Evolutionary conservation across 345 rosid genomes (phyloP).

Genomic region (Citropsis articulata): DNA sequence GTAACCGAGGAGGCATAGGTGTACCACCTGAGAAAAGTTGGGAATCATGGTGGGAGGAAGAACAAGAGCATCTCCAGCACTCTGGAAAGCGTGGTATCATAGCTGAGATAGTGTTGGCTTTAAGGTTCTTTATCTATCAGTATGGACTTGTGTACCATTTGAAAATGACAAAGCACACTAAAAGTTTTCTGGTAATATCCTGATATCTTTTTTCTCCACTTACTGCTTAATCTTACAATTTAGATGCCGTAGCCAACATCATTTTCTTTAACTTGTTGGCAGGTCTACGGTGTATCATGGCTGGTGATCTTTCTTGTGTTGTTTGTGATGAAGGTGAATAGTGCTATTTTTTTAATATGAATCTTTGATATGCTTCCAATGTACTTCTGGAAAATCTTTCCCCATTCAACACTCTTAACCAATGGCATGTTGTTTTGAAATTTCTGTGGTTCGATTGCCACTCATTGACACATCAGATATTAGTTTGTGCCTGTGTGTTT

Average conservation of each 20-base stretch:
- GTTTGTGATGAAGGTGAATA: conserved; percentile 93
- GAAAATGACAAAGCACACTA: conserved; percentile 44
- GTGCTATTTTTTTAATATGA: conserved; percentile 2
- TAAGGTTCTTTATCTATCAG: conserved; percentile 90
- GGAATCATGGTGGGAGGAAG: conserved; percentile 99
- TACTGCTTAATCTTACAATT: neutral
- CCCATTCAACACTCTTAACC: neutral
- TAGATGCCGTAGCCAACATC: neutral
- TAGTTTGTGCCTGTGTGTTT: neutral
- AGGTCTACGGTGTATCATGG: conserved; percentile 98
- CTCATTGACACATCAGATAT: neutral
- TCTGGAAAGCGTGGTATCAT: conserved; percentile 94
- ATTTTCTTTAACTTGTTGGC: conserved; percentile 15
- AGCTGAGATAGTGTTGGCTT: conserved; percentile 81
- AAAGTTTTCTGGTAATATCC: conserved; percentile 67
- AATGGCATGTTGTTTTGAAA: neutral
- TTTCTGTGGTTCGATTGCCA: neutral
- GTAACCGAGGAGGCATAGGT: conserved; percentile 92
- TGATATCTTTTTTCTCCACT: neutral
- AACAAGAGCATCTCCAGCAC: conserved; percentile 84
- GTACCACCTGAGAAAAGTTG: conserved; percentile 97
- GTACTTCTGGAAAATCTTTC: neutral
- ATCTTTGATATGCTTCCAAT: neutral
- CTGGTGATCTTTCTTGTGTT: conserved; percentile 81
- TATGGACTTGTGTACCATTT: conserved; percentile 96